Conservation (phyloP, 345 rosid species). For the Noccaea bulbosa region DNA sequence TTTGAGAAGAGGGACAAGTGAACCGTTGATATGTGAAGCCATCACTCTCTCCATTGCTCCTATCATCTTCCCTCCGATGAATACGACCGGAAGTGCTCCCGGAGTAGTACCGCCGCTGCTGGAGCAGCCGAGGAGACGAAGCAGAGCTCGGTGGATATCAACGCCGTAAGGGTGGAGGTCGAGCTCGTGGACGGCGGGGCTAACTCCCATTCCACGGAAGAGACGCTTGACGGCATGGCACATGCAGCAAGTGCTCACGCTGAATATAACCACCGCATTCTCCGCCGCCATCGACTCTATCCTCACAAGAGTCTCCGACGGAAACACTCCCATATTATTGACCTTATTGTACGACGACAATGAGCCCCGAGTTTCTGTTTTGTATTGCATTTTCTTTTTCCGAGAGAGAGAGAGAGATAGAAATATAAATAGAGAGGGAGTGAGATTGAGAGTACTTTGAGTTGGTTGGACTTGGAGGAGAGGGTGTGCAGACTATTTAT, state of each 20-base stretch:
- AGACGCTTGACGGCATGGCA: constrained; percentile 94
- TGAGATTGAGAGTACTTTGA: neutral
- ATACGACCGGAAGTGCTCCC: constrained; percentile 62
- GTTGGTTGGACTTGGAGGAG: constrained; percentile 2
- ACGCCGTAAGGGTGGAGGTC: constrained; percentile 56
- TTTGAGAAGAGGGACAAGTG: constrained; percentile 85
- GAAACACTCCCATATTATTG: constrained; percentile 40
- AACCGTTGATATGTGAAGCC: constrained; percentile 92
- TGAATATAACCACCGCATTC: constrained; percentile 84
- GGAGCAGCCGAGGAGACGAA: constrained; percentile 47
- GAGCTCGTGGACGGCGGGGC: constrained; percentile 81
- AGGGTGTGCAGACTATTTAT: constrained; percentile 33
- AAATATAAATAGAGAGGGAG: neutral
- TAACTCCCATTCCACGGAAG: constrained; percentile 83
- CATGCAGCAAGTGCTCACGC: constrained; percentile 90
- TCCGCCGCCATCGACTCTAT: constrained; percentile 56
- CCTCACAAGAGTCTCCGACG: constrained; percentile 33
- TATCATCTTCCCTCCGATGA: constrained; percentile 83
- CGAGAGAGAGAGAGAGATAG: constrained; percentile 1
- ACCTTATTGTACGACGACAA: constrained; percentile 28
- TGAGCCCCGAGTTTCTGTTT: constrained; percentile 35
- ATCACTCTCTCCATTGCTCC: constrained; percentile 89
- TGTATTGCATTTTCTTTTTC: constrained; percentile 38
- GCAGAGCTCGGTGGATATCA: constrained; percentile 46
- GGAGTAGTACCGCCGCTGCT: constrained; percentile 51